Evolutionary conservation across 2,329 filamentous ascomycete species (phyloP), one percentile per base, ranked within the genome.

Genomic region (Penicillium sp.): DNA sequence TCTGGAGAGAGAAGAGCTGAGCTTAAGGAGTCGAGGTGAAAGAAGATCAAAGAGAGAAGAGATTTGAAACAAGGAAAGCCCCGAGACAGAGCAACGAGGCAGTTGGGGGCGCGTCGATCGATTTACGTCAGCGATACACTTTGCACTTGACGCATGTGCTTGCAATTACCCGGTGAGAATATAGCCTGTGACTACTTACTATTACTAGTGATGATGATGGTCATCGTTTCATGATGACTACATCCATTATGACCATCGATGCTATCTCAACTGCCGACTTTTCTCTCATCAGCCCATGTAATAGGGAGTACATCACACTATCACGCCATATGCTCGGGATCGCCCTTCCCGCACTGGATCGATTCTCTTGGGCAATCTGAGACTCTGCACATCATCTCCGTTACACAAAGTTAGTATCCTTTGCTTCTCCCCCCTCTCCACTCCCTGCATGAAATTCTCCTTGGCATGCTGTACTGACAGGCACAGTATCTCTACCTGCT

Each of bases 311-410:
- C n/a, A n/a, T n/a, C n/a, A n/a, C n/a, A n/a, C 50, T 47, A 56
- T 60, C 60, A 63, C 53, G 59, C 56, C 62, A 63, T 63, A n/a
- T 42, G 49, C 56, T 60, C 56, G 59, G 61, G 58, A 64, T 63
- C 58, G 40, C 36, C 56, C 49, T 48, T 56, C 50, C 54, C 56
- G 59, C 50, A 55, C 24, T 39, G 56, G n/a, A 60, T 61, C 46
- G 28, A 51, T 53, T 46, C 49, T 29, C 28, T 52, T 56, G 19
- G 51, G 50, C 29, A 52, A 59, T 59, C 56, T 24, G 10, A 33
- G 31, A 4, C 14, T 16, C 58, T 56, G 54, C 56, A 31, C 48
- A 46, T 29, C 33, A 51, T 51, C 18, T 24, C 24, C 24, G 24
- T n/a, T n/a, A n/a, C n/a, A n/a, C n/a, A n/a, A n/a, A n/a, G n/a